Evolutionary conservation across 179 eudicot genomes (phyloP).

Genomic region (Amaranthus tricolor): DNA sequence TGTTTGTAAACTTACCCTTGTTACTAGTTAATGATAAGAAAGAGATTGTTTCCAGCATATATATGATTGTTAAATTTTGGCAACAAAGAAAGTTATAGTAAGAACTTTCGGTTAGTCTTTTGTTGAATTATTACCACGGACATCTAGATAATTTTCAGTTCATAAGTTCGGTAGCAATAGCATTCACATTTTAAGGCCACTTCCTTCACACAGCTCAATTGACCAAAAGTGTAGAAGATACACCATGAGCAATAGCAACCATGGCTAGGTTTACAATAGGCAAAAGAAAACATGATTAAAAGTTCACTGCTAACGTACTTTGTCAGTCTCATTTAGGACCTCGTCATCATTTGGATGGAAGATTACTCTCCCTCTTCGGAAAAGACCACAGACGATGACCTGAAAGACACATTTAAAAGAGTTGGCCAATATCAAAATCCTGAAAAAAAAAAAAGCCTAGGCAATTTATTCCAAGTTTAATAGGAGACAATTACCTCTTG

Average conservation of each 20-base stretch:
- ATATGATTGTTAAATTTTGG: too few relatives aligned
- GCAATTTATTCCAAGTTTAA: not conserved
- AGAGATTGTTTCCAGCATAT: too few relatives aligned
- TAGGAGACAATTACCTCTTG: slow-evolving; percentile 55
- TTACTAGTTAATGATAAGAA: too few relatives aligned
- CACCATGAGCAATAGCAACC: not conserved
- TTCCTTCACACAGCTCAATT: slow-evolving; percentile 2
- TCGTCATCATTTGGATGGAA: slow-evolving; percentile 91
- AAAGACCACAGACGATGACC: slow-evolving; percentile 93
- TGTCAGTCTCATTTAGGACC: slow-evolving; percentile 66
- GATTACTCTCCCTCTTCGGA: slow-evolving; percentile 56
- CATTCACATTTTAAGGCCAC: not conserved
- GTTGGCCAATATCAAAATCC: not conserved
- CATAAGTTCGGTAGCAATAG: not conserved
- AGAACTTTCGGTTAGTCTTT: not conserved
- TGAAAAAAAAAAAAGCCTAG: not conserved
- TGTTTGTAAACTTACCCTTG: too few relatives aligned
- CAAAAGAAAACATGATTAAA: slow-evolving; percentile 1
- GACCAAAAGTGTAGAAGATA: not conserved
- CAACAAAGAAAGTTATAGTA: too few relatives aligned
- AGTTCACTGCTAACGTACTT: slow-evolving; percentile 46
- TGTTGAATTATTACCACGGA: not conserved
- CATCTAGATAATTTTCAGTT: not conserved
- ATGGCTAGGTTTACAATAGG: not conserved
- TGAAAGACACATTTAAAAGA: slow-evolving; percentile 31